Evolutionary conservation across 805 yeast species (phyloP), one percentile per base, ranked within the genome.

Genomic region (Jamesozyma jinghongensis): DNA sequence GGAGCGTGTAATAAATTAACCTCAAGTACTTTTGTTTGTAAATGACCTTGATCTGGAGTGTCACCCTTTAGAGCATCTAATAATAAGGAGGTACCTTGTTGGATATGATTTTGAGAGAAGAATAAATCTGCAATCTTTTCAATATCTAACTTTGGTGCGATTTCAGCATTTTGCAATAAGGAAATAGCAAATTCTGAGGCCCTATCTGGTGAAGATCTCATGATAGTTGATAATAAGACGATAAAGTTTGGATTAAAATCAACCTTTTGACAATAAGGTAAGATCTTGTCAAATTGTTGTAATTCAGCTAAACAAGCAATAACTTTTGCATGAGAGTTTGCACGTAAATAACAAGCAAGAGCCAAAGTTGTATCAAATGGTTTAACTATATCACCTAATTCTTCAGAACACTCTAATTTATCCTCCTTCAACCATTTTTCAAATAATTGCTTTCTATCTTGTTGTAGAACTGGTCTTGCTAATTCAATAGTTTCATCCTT

Each of bases 371-470:
- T 67, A 53, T 90, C 97, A 57, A 76, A 77, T 35, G 94, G 85
- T 57, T 90, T 86, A 48, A 92, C 92, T 56, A 87, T 75, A 61
- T 92, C 99, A 69, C 98, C 99, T 50, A 92, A 74, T 65, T 88
- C 97, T 68, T 92, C 99, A n/a, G 95, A 85, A 38, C 83, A 79
- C 47, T 90, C 88, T 51, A 92, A 75, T 65, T 92, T 92, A 61
- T 87, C 94, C 65, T 92, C 97, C 62, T 81, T 83, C 63, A 92
- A 75, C 88, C 97, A 92, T 68, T 90, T 92, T 66, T 92, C 98
- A 50, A 92, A 80, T 49, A 94, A 70, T 48, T 85, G 94, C 57
- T 85, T 82, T 61, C 96, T 83, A 63, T 86, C 94, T 69, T 88
- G 97, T 67, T 86, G 95, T 59, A 92, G 72, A 4, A 92, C 94